Percentiles rank a stretch among this genome's conserved stretches.
phyloP scores from a whole-genome alignment of 2,329 filamentous ascomycete species.

The Neopestalotiopsis sp. region DNA sequence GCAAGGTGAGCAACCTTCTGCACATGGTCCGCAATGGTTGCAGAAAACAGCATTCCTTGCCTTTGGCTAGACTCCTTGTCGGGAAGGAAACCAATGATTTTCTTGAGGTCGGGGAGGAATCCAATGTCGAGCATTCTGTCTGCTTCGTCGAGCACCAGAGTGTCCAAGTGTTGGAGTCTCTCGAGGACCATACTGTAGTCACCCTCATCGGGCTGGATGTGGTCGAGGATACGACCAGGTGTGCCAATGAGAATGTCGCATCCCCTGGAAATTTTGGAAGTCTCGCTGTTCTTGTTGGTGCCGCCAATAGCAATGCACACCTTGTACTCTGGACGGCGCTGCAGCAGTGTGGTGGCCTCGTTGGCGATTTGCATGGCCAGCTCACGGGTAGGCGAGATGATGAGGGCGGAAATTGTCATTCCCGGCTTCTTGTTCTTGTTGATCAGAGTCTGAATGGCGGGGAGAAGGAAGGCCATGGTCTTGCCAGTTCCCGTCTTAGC shows the following conservation, averaged over 20 bases:
- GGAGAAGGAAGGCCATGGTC: slow-evolving; percentile 82
- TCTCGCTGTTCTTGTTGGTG: slow-evolving; percentile 74
- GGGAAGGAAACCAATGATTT: slow-evolving; percentile 76
- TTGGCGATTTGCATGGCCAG: slow-evolving; percentile 73
- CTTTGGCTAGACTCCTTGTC: slow-evolving; percentile 61
- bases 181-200: slow-evolving; percentile 63
- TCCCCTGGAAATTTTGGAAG: slow-evolving; percentile 71
- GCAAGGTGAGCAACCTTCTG: slow-evolving; percentile 74
- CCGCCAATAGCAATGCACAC: slow-evolving; percentile 83
- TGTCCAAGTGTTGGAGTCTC: slow-evolving; percentile 73
- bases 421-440: slow-evolving; percentile 39
- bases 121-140: slow-evolving; percentile 84
- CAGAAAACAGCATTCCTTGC: slow-evolving; percentile 84
- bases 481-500: slow-evolving; percentile 90
- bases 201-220: slow-evolving; percentile 72
- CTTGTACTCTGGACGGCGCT: slow-evolving; percentile 74
- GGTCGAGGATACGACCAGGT: slow-evolving; percentile 79
- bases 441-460: slow-evolving; percentile 81
- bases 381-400: slow-evolving; percentile 75
- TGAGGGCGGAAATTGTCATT: slow-evolving; percentile 61
- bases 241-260: slow-evolving; percentile 85
- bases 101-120: slow-evolving; percentile 79
- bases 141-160: slow-evolving; percentile 83
- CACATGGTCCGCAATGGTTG: slow-evolving; percentile 82
- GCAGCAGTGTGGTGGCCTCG: slow-evolving; percentile 74